Conservation (phyloP, 2,329 filamentous ascomycete species). For the Bipolaris cookei region DNA sequence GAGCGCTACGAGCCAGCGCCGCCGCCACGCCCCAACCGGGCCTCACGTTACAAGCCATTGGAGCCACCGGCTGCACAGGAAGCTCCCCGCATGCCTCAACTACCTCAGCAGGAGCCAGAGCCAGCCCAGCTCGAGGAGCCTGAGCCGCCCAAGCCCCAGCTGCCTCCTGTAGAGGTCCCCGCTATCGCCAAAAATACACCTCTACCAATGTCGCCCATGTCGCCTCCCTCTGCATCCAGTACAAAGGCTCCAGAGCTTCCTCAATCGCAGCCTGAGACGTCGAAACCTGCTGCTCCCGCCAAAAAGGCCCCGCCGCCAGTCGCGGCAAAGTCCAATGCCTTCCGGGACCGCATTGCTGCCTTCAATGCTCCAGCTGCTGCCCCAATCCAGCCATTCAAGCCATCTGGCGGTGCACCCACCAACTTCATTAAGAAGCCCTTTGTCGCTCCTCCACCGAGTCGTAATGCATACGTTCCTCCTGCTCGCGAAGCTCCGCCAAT, state of each 20-base stretch:
- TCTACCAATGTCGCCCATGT: slow-evolving; percentile 34
- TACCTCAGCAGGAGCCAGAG: slow-evolving; percentile 38
- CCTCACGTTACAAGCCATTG: slow-evolving; percentile 58
- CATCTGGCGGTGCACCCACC: slow-evolving; percentile 63
- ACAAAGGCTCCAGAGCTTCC: slow-evolving; percentile 27
- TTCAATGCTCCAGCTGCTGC: slow-evolving; percentile 91
- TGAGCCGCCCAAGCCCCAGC: slow-evolving; percentile 48
- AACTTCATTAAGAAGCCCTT: slow-evolving; percentile 96
- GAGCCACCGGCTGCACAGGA: slow-evolving; percentile 40
- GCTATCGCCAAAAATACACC: slow-evolving; percentile 32
- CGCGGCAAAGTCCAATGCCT: slow-evolving; percentile 82
- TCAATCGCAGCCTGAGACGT: slow-evolving; percentile 43
- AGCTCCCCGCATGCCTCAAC: slow-evolving; percentile 38
- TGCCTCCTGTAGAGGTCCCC: slow-evolving; percentile 44
- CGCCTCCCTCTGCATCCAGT: slow-evolving; percentile 35
- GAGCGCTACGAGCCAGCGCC: slow-evolving; percentile 92
- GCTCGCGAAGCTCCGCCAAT: slow-evolving; percentile 71
- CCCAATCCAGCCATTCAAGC: slow-evolving; percentile 89
- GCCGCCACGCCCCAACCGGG: slow-evolving; percentile 81
- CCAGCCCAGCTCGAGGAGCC: slow-evolving; percentile 33
- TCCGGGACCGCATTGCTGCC: slow-evolving; percentile 93
- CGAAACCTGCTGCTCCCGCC: slow-evolving; percentile 47
- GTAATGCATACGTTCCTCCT: slow-evolving; percentile 86
- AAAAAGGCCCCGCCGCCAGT: slow-evolving; percentile 70
- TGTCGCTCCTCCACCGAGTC: slow-evolving; percentile 90